Evolutionary conservation across 352 stramenopile species (phyloP).

Genomic region (Phytophthora quininea): DNA sequence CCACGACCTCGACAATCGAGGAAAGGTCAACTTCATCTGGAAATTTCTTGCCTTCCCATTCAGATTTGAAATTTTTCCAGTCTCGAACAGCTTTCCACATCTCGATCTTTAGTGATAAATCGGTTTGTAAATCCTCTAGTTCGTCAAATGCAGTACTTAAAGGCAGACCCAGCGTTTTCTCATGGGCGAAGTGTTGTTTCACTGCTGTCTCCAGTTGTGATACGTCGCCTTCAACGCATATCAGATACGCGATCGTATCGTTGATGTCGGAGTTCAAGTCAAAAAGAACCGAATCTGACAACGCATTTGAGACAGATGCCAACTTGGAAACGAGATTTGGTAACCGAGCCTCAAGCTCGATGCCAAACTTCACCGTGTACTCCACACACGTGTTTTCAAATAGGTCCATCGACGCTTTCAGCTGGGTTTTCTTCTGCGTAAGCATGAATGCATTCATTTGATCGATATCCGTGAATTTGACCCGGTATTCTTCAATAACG

Average conservation of each 20-base stretch:
- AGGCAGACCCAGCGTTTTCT: constrained; percentile 63
- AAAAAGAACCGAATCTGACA: constrained; percentile 52
- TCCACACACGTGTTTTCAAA: constrained; percentile 75
- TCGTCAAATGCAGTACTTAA: constrained; percentile 81
- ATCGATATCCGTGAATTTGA: constrained; percentile 71
- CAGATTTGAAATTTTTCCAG: constrained; percentile 57
- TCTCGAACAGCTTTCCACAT: constrained; percentile 80
- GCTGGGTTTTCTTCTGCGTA: constrained; percentile 72
- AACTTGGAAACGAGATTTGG: constrained; percentile 46
- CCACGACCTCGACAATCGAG: constrained; percentile 71
- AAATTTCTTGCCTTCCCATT: constrained; percentile 64
- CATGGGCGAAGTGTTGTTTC: constrained; percentile 53
- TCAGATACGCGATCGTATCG: constrained; percentile 57
- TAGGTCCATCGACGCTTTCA: constrained; percentile 78
- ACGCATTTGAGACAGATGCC: constrained; percentile 30
- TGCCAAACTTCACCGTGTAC: constrained; percentile 77
- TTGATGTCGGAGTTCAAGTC: constrained; percentile 51
- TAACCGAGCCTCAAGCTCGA: constrained; percentile 71
- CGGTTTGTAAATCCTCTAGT: constrained; percentile 66
- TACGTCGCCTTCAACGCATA: constrained; percentile 33
- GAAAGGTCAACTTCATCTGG: constrained; percentile 70
- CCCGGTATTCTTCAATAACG: constrained; percentile 70
- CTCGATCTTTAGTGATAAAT: constrained; percentile 81
- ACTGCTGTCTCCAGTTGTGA: constrained; percentile 27
- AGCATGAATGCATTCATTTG: constrained; percentile 80